These are phyloP conservation scores for Kazachstania sp. DNA, from an alignment of 1,139 yeast species.

Conservation along the genomic window DNA sequence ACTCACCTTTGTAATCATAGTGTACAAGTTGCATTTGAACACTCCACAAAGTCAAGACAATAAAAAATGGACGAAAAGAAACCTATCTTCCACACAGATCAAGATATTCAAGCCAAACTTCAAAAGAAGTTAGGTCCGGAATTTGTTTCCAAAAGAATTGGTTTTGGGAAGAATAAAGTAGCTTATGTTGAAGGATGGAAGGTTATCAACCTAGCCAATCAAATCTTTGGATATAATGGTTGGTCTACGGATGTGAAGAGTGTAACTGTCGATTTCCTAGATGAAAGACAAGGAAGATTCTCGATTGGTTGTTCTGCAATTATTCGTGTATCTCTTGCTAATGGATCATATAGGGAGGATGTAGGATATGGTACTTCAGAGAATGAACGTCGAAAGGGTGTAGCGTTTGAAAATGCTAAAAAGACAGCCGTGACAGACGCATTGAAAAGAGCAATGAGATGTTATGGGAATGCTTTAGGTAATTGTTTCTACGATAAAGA, in stretches of 20 bases:
- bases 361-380: constrained; percentile 76
- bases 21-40: no score
- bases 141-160: constrained; percentile 72
- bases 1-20: no score
- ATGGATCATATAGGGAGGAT: constrained; percentile 74
- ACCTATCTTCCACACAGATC: constrained; percentile 13
- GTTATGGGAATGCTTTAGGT: constrained; percentile 74
- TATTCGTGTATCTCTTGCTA: constrained; percentile 61
- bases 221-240: constrained; percentile 72
- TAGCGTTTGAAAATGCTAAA: constrained; percentile 73
- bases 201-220: constrained; percentile 68
- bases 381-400: constrained; percentile 58
- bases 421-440: constrained; percentile 82
- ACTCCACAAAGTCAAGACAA: no score
- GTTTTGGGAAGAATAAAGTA: constrained; percentile 61
- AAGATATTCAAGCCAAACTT: constrained; percentile 35
- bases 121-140: constrained; percentile 81
- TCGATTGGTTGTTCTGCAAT: constrained; percentile 63
- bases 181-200: constrained; percentile 78
- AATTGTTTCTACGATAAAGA: constrained; percentile 70
- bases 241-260: constrained; percentile 67
- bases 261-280: constrained; percentile 61
- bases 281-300: constrained; percentile 46
- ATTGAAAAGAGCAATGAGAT: constrained; percentile 62
- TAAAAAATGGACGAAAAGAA: constrained; percentile 21